Evolutionary conservation across 441 rosid species (phyloP).

Genomic region (Erodium moschatum): DNA sequence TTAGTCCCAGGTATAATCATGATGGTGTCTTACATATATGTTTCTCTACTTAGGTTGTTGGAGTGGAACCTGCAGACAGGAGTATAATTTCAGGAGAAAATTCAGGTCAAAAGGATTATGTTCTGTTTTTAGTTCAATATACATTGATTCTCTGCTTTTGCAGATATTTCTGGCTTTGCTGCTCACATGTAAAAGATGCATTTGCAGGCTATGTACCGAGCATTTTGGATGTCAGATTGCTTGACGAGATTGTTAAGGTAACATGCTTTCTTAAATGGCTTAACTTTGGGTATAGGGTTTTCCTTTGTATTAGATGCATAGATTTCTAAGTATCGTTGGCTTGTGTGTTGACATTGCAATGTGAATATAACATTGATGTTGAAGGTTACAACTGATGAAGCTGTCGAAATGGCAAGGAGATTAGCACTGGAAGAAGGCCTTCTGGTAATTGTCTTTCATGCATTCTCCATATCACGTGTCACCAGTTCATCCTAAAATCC

Average conservation of each 20-base stretch:
- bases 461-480: no score
- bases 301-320: background rate
- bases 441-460: conserved; percentile 41
- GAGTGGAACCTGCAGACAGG: conserved; percentile 91
- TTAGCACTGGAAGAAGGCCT: conserved; percentile 86
- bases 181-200: conserved; percentile 19
- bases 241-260: conserved; percentile 85
- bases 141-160: conserved; percentile 1
- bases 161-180: conserved; percentile 13
- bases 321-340: background rate
- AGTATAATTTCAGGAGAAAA: conserved; percentile 78
- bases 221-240: conserved; percentile 69
- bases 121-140: conserved; percentile 10
- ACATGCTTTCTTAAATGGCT: conserved; percentile 5
- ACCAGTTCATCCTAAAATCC: no score
- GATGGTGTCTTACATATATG: background rate
- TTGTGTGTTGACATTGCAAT: background rate
- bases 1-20: no score
- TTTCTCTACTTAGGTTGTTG: conserved; percentile 48
- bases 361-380: background rate
- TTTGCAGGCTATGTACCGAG: conserved; percentile 62
- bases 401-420: conserved; percentile 84
- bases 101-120: conserved; percentile 37
- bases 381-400: conserved; percentile 68
- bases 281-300: background rate